Percentiles rank a stretch among this genome's conserved stretches.
Evolutionary conservation across 345 rosid genomes (phyloP).

Genomic region (Melaleuca alternifolia): DNA sequence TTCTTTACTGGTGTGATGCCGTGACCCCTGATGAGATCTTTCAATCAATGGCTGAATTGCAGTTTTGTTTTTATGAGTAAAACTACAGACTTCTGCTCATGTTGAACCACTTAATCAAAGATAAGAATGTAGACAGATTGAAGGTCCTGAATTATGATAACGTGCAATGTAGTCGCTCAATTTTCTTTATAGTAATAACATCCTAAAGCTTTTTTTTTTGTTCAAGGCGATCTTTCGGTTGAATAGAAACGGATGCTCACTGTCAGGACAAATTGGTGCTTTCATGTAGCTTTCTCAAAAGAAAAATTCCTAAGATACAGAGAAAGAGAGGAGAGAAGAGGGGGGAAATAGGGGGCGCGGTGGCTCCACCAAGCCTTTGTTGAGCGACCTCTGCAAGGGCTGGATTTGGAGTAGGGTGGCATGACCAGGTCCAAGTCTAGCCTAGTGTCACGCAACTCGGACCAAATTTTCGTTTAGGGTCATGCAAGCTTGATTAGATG

Average conservation of each 20-base stretch:
- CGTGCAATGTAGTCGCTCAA: not conserved
- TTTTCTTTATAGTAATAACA: too few relatives aligned
- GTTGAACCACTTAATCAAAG: not conserved
- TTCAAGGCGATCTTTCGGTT: not conserved
- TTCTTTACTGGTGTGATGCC: not conserved
- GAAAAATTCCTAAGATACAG: not conserved
- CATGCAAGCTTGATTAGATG: not conserved
- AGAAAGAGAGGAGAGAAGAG: not conserved
- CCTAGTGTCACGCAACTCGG: not conserved
- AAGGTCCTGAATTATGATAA: not conserved
- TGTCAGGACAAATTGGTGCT: not conserved
- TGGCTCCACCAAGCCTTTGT: not conserved
- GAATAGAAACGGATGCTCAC: not conserved
- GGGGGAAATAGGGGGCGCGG: not conserved
- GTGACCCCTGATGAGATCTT: not conserved
- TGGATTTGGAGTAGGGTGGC: not conserved
- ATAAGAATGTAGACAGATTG: not conserved
- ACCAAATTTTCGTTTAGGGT: not conserved
- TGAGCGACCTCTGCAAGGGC: not conserved
- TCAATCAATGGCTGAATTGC: not conserved
- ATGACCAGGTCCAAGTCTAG: not conserved
- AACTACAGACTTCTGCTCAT: not conserved
- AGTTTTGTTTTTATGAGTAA: not conserved
- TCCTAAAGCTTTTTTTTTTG: too few relatives aligned
- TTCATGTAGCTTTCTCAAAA: not conserved